A percentile compares a stretch with the other conserved stretches of the same genome.
Evolutionary conservation across 768 basidiomycete species (phyloP).

Genomic region (Suillus spraguei): DNA sequence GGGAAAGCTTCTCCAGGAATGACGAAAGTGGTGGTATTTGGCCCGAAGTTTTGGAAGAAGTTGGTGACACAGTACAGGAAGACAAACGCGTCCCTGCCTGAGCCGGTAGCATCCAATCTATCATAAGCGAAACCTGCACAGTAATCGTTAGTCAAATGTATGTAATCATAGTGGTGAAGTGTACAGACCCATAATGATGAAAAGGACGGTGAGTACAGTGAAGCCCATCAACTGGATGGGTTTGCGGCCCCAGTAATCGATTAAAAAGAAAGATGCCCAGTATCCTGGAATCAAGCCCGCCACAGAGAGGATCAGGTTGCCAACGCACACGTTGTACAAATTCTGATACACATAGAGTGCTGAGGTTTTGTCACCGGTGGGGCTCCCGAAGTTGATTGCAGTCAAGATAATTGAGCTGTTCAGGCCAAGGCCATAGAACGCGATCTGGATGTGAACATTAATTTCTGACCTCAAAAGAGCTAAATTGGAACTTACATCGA

Average conservation of each 20-base stretch:
- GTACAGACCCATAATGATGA: constrained; percentile 66
- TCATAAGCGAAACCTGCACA: constrained; percentile 66
- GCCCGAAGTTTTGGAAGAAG: constrained; percentile 91
- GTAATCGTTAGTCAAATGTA: constrained; percentile 12
- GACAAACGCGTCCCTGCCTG: constrained; percentile 62
- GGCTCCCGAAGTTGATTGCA: constrained; percentile 66
- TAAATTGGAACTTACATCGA: constrained; percentile 56
- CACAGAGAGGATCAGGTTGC: constrained; percentile 74
- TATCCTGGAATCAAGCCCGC: constrained; percentile 87
- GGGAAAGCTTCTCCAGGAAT: constrained; percentile 86
- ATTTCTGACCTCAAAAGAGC: not conserved
- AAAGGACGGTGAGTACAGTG: constrained; percentile 61
- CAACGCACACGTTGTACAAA: constrained; percentile 66
- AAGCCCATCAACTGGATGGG: constrained; percentile 85
- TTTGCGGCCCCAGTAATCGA: constrained; percentile 82
- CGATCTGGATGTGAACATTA: constrained; percentile 50
- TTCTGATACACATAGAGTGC: constrained; percentile 50
- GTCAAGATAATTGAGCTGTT: constrained; percentile 78
- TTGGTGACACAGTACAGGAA: constrained; percentile 86
- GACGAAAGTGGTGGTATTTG: constrained; percentile 79
- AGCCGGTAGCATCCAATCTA: constrained; percentile 46
- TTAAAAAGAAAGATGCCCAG: constrained; percentile 54
- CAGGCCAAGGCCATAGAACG: constrained; percentile 87
- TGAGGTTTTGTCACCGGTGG: constrained; percentile 31
- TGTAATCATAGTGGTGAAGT: not conserved